phyloP scores from a whole-genome alignment of 2,329 filamentous ascomycete genomes.

The Botrytis tulipae region DNA sequence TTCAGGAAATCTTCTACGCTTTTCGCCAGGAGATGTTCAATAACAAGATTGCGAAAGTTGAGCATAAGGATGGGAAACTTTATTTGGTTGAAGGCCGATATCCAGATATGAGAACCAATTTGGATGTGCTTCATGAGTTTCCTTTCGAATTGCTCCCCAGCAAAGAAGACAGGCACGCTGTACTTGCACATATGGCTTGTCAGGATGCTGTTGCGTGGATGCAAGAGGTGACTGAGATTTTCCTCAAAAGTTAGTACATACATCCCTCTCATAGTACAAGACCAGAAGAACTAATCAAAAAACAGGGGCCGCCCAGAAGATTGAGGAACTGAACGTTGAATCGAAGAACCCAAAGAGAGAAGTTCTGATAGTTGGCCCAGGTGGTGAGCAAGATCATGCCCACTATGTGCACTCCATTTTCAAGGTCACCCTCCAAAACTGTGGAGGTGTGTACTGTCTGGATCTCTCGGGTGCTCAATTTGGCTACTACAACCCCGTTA shows the following conservation, averaged over 20 bases:
- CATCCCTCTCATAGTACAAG: no score
- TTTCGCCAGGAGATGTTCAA: conserved; percentile 22
- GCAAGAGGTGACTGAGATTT: neutral
- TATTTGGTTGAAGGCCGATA: no score
- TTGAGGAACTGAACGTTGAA: no score
- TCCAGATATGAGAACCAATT: no score
- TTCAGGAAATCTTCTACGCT: conserved; percentile 21
- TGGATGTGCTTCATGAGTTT: neutral
- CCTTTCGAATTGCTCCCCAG: no score
- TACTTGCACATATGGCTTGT: neutral
- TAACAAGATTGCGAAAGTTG: neutral
- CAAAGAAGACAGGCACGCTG: no score
- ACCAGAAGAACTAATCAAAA: no score
- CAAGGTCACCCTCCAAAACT: conserved; percentile 9
- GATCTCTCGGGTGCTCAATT: conserved; percentile 24
- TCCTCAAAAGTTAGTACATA: neutral
- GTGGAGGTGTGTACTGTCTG: conserved; percentile 19
- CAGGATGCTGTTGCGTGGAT: neutral
- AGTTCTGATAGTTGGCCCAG: no score
- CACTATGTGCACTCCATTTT: neutral
- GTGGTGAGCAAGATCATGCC: no score
- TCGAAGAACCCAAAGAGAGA: conserved; percentile 4
- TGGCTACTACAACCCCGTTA: conserved; percentile 22
- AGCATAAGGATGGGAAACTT: no score
- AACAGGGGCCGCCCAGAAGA: no score